Evolutionary conservation across 2,329 filamentous ascomycete species (phyloP), one percentile per base, ranked within the genome.

Genomic region (Escovopsis sp.): DNA sequence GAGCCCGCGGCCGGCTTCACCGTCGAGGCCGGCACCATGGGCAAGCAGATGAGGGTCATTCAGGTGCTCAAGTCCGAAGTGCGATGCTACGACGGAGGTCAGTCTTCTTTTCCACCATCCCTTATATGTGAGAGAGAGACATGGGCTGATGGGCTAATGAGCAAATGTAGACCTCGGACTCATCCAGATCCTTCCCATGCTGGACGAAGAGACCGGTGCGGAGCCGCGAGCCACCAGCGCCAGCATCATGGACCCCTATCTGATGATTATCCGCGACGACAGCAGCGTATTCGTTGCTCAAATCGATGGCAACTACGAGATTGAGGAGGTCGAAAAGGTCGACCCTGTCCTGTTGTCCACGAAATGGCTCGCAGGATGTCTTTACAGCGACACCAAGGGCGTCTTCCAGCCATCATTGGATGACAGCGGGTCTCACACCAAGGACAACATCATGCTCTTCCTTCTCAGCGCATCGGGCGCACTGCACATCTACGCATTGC

Each of bases 161-260:
- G 2, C 12, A 10, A 15, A 26, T 15, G 2, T 54, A 86, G 85
- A 94, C 59, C 74, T 98, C 45, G 85, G 82, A 10, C 72, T 98
- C 42, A 80, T 81, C 38, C 89, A 96, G 55, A 96, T 98, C 43
- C 73, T 95, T 40, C 86, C 88, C 1, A 86, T 96, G 73, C 75
- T 85, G 47, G 91, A 96, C 53, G 91, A 94, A 53, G 85, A 91
- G 49, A 88, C 81, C 0, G 87, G 83, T 11, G 80, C 75, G 18
- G 85, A 94, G 53, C 80, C 85, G 4, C 73, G 80, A 42, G 81
- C 91, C 36, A 66, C 87, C 38, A 82, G 78, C 53, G 82, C 85
- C 33, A 93, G 84, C 56, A 88, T 96, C 52, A 76, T 76, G 18
- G 89, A 96, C 51, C 86, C 86, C 0, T 95, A 87, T 55, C 62